Evolutionary conservation across 495 filamentous ascomycete genomes (phyloP).

Genomic region (Xylaria scruposa): DNA sequence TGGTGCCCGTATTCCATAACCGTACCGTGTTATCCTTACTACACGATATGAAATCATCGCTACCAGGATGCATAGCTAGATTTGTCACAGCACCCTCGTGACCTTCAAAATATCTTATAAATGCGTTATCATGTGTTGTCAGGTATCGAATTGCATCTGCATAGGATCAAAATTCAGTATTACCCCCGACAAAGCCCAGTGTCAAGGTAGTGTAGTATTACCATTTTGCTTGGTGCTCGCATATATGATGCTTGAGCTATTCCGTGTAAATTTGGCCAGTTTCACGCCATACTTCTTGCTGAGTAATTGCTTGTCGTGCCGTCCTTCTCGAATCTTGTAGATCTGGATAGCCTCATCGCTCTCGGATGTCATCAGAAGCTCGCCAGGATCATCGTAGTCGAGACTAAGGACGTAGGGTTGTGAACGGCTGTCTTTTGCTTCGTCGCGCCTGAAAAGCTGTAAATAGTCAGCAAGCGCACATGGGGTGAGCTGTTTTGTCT

Average conservation of each 20-base stretch:
- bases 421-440: slow-evolving; percentile 48
- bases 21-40: slow-evolving; percentile 85
- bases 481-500: background rate
- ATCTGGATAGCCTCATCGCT: slow-evolving; percentile 94
- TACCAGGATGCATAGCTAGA: slow-evolving; percentile 73
- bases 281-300: slow-evolving; percentile 95
- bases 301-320: slow-evolving; percentile 80
- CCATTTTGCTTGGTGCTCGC: slow-evolving; percentile 93
- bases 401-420: slow-evolving; percentile 67
- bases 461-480: slow-evolving; percentile 18
- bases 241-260: slow-evolving; percentile 86
- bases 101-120: slow-evolving; percentile 92
- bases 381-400: slow-evolving; percentile 94
- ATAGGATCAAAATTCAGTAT: slow-evolving; percentile 25
- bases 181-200: background rate
- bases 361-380: slow-evolving; percentile 83
- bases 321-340: slow-evolving; percentile 89
- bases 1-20: slow-evolving; percentile 81
- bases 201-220: slow-evolving; percentile 38
- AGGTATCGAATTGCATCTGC: slow-evolving; percentile 87
- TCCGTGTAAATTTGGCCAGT: slow-evolving; percentile 91
- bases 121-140: slow-evolving; percentile 91
- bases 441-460: slow-evolving; percentile 54
- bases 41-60: slow-evolving; percentile 90
- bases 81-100: slow-evolving; percentile 84